Base-by-base conservation (phyloP, 2,329 filamentous ascomycete genomes). In the Claviceps sp. region DNA sequence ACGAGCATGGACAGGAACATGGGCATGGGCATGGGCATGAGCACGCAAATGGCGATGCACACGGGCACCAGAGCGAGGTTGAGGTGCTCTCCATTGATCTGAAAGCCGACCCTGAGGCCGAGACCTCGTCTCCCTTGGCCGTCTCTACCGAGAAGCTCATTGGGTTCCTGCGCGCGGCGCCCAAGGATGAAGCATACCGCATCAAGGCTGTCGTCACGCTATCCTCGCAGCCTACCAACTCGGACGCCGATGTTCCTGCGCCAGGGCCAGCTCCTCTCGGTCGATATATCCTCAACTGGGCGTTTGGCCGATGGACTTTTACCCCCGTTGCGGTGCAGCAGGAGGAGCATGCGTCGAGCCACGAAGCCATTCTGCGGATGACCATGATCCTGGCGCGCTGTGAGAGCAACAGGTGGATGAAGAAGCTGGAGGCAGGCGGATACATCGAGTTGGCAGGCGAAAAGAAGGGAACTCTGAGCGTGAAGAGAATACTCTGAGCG, bases 231-330 rank as follows among this genome's bases (percentile, higher is more conserved):
- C 71, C 80, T 8, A 58, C 59, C 18, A 73, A 73, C 60, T 81
- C 80, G 1, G 76, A 79, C 52, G 70, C 73, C 24, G 72, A 76
- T 41, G 59, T 64, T 0, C 63, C 65, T 7, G 61, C 67, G 36
- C 63, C 64, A 5, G 62, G 61, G 7, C 58, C 65, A 4, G 60
- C 62, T 47, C 59, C 68, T 3, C 54, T 55, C 2, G 65, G 62
- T 2, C 75, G 87, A 52, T 96, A 93, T 64, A 95, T 98, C 45
- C 77, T 98, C 54, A 98, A 98, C 66, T 98, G 93, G 93, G 93
- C 93, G 0, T 98, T 98, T 69, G 89, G 89, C 0, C 78, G 93
- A 34, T 98, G 93, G 91, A 95, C 82, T 0, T 95, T 91, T 63
- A 94, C 89, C 1, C 74, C 79, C 4, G 62, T 76, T 4, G 62